Percentiles rank a stretch among this genome's conserved stretches.
These are phyloP conservation scores for Oryza longistaminata DNA, from an alignment of 176 grass and related monocot species.

Conservation along the genomic window DNA sequence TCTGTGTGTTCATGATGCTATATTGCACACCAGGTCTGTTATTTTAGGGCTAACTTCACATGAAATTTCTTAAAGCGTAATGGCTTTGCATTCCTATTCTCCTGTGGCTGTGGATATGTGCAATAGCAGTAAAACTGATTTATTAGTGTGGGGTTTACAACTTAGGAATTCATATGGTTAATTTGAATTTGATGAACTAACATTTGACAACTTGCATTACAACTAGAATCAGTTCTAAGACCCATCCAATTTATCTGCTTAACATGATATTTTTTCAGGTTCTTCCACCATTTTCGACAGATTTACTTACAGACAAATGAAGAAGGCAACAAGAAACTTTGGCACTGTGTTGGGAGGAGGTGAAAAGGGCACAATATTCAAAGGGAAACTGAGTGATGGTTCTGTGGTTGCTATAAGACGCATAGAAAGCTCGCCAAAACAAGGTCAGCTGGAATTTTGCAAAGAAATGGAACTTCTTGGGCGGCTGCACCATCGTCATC, in stretches of 20 bases:
- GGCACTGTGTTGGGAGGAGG: slow-evolving; percentile 50
- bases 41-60: background rate
- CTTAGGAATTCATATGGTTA: background rate
- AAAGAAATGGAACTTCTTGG: slow-evolving; percentile 89
- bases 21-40: slow-evolving; percentile 2
- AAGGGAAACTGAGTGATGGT: slow-evolving; percentile 77
- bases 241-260: slow-evolving; percentile 21
- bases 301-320: slow-evolving; percentile 78
- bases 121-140: background rate
- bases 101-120: background rate
- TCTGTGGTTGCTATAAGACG: slow-evolving; percentile 64
- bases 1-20: background rate
- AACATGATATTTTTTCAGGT: slow-evolving; percentile 58
- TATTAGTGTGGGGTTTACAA: background rate
- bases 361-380: slow-evolving; percentile 61
- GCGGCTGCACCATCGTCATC: slow-evolving; percentile 86
- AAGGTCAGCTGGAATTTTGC: slow-evolving; percentile 61
- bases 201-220: slow-evolving; percentile 9
- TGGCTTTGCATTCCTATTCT: background rate
- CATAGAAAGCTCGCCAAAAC: slow-evolving; percentile 53
- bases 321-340: slow-evolving; percentile 80
- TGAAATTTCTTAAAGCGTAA: background rate
- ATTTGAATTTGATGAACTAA: slow-evolving; percentile 1
- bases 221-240: slow-evolving; percentile 11
- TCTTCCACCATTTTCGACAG: slow-evolving; percentile 56